Evolutionary conservation across 345 rosid genomes (phyloP), one percentile per base, ranked within the genome.

Genomic region (Citrus cavaleriei): DNA sequence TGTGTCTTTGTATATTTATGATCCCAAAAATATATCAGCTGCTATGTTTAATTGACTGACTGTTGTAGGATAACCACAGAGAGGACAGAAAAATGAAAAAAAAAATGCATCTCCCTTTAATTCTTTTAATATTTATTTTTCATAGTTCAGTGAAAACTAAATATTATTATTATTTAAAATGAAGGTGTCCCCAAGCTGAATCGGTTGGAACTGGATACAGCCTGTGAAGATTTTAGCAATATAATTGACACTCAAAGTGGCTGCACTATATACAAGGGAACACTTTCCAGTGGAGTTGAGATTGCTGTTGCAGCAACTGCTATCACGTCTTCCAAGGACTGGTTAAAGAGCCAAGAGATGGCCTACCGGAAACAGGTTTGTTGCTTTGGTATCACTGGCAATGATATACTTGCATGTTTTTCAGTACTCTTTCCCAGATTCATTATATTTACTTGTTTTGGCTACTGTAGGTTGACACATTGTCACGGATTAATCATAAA

Each of bases 181-280:
- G 75, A 86, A 94, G 99, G 99, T 57, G 98, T 97, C 65, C 99
- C 99, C 16, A 97, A 94, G 89, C 82, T 97, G 80, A 94, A 93
- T 82, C 88, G 92, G 68, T 46, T 89, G 3, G 98, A 97, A 78
- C 83, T 97, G 81, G 97, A 97, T 83, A 90, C 93, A 85, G 99
- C 99, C 35, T 97, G 99, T 62, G 99, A 97, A 86, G 99, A 97
- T 86, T 97, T 97, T 82, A 94, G 99, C 87, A 97, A 97, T 76
- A 97, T 97, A 64, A 89, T 97, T 68, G 87, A 86, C 76, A 86
- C 93, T 25, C 35, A 77, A 51, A 88, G 89, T 25, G 86, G 90
- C 66, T 93, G 86, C 83, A 89, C 83, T 69, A 70, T 90, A 32
- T 97, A 91, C 81, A 97, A 97, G 88, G 98, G 99, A 86, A 97